Evolutionary conservation across 805 yeast species (phyloP), one percentile per base, ranked within the genome.

Genomic region (Hanseniaspora pseudoguilliermondii): DNA sequence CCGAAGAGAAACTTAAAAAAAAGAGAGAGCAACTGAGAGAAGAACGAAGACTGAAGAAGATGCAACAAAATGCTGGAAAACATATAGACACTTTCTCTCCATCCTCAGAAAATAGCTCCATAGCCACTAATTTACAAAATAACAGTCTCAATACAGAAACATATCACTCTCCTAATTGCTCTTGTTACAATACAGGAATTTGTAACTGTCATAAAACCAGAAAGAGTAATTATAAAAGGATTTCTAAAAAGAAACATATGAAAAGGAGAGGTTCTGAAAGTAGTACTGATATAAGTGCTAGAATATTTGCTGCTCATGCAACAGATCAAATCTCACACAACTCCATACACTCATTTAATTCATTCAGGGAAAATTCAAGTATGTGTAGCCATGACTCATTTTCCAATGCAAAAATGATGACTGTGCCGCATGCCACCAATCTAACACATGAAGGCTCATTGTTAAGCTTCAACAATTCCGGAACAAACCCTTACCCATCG

Each of bases 1-100:
- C 79, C 16, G 69, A 66, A 59, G 63, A 62, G 58, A 65, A 65
- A 16, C 63, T 66, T 49, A 68, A 66, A 39, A 68, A 65, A 34
- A 69, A n/a, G 58, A 64, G 36, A 60, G 63, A n/a, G 60, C 62
- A 55, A 63, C 64, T 10, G 61, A 63, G 42, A 61, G 59, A 47
- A 57, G 61, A 51, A 51, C 59, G 42, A 59, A 48, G 57, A 54
- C 61, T 60, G 57, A 60, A 46, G 47, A 36, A 43, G 15, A 11
- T 71, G 13, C 60, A 61, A 50, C 74, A 73, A 61, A 64, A 16
- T 8, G 40, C 40, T 69, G 40, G 63, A 73, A 39, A 23, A 2
- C 43, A 47, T 15, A 13, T 38, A 47, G 47, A 36, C 35, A 38
- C 15, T 20, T 20, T 32, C n/a, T 20, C 36, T 2, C 20, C 18